phyloP scores from a whole-genome alignment of 2,329 filamentous ascomycete species.

The Talaromyces atroroseus region DNA sequence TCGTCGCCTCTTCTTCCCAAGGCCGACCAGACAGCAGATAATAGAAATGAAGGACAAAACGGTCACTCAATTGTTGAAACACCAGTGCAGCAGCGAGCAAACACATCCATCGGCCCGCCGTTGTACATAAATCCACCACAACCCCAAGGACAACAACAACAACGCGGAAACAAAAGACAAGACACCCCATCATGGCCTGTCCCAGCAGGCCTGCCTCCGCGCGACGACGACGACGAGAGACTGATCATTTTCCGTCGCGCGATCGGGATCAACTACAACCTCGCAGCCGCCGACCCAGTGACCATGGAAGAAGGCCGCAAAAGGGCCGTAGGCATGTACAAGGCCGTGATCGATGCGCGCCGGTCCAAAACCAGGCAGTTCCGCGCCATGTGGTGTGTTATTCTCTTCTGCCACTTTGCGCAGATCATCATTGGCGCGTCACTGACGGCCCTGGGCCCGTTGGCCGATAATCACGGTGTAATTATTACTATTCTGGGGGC shows the following conservation, averaged over 20 bases:
- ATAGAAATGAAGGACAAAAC: background rate
- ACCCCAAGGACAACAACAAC: background rate
- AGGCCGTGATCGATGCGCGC: conserved; percentile 8
- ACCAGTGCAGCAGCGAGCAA: background rate
- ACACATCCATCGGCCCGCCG: conserved; percentile 7
- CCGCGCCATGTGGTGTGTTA: conserved; percentile 4
- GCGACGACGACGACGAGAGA: conserved; percentile 8
- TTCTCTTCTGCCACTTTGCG: conserved; percentile 12
- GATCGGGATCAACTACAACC: conserved; percentile 13
- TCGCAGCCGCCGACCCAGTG: conserved; percentile 6
- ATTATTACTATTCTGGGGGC: conserved; percentile 57
- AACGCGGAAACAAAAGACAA: background rate
- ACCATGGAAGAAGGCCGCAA: conserved; percentile 15
- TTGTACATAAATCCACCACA: conserved; percentile 3
- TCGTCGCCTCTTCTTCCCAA: conserved; percentile 11
- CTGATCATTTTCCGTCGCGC: conserved; percentile 14
- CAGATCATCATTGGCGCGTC: conserved; percentile 47
- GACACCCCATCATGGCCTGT: conserved; percentile 6
- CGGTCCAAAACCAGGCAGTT: conserved; percentile 6
- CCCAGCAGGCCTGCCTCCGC: conserved; percentile 5
- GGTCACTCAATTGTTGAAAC: background rate
- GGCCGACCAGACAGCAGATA: background rate
- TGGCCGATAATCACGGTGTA: conserved; percentile 45
- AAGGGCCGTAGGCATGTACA: conserved; percentile 10
- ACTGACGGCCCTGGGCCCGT: conserved; percentile 44